phyloP scores from a whole-genome alignment of 805 yeast species.

The Ogataea neopini region DNA sequence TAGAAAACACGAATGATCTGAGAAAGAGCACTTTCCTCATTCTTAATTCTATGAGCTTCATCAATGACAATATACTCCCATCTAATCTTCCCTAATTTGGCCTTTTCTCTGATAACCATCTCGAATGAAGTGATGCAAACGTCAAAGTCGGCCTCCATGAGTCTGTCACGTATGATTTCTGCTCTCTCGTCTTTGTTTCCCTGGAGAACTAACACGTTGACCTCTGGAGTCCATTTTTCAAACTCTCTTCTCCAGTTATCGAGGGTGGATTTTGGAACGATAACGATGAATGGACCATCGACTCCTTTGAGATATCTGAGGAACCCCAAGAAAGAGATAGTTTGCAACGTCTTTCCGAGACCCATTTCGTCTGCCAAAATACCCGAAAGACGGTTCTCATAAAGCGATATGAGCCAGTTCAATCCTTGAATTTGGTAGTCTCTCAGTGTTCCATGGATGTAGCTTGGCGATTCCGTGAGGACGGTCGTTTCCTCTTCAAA shows the following conservation, averaged over 20 bases:
- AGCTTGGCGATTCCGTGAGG: constrained; percentile 85
- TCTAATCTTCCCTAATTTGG: constrained; percentile 72
- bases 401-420: constrained; percentile 88
- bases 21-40: constrained; percentile 88
- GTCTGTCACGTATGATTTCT: constrained; percentile 53
- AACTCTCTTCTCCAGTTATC: constrained; percentile 98
- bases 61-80: constrained; percentile 96
- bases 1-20: constrained; percentile 89
- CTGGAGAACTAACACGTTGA: constrained; percentile 78
- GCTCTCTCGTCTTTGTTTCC: constrained; percentile 85
- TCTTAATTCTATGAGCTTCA: constrained; percentile 96
- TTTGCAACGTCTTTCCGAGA: constrained; percentile 91
- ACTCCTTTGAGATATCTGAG: constrained; percentile 74
- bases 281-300: constrained; percentile 87
- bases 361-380: constrained; percentile 99
- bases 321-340: constrained; percentile 89
- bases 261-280: constrained; percentile 93
- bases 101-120: constrained; percentile 87
- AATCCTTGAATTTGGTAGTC: constrained; percentile 95
- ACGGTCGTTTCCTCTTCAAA: constrained; percentile 64
- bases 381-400: constrained; percentile 88
- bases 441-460: constrained; percentile 72
- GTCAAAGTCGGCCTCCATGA: constrained; percentile 79
- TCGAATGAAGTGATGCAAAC: constrained; percentile 91
- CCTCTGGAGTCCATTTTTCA: constrained; percentile 95